Base-by-base conservation (phyloP, 768 basidiomycete genomes). In the Trametes cinnabarina region DNA sequence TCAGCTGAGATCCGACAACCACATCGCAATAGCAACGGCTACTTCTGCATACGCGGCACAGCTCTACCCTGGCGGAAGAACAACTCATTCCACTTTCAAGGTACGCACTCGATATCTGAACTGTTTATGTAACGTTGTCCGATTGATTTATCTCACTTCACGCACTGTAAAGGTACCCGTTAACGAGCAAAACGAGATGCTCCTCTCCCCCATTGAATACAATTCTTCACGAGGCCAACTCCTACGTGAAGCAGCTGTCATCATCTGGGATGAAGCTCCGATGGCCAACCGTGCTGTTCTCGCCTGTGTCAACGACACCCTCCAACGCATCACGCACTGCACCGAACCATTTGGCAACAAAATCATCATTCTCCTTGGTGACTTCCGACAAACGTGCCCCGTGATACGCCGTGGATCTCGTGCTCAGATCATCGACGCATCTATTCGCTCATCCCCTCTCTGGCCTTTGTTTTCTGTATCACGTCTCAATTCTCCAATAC, bases 361-460 rank as follows among this genome's bases (percentile, higher is more conserved):
- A 51, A 37, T 65, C 14, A 35, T 74, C 8, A 44, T 76, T 35
- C 63, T 70, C 5, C 56, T 72, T 6, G 75, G 73, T 0, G 74
- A 75, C 57, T 76, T 76, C 54, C 58, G 74, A 0, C 76, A 76
- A 60, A 73, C 69, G 1, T 70, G 65, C 39, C 76, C 76, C 25
- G 73, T 76, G 10, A 61, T 76, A 11, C 39, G 55, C 4, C 22
- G 66, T 1, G 73, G 69, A 0, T 61, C 66, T 0, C 57, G 62
- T 17, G 34, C 53, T 0, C 58, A 71, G n/a, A 58, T 32, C 30
- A 11, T 32, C 11, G 6, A 11, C 11, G 30, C 30, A 5, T 32
- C 30, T 6, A 32, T 32, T 11, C 5, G 11, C 6, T 32, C 30
- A 5, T 32, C 30, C 30, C 30, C 30, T 32, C 30, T 32, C 5